Percentiles rank a stretch among this genome's conserved stretches.
phyloP scores from a whole-genome alignment of 495 filamentous ascomycete species.

The Rusavskia elegans region DNA sequence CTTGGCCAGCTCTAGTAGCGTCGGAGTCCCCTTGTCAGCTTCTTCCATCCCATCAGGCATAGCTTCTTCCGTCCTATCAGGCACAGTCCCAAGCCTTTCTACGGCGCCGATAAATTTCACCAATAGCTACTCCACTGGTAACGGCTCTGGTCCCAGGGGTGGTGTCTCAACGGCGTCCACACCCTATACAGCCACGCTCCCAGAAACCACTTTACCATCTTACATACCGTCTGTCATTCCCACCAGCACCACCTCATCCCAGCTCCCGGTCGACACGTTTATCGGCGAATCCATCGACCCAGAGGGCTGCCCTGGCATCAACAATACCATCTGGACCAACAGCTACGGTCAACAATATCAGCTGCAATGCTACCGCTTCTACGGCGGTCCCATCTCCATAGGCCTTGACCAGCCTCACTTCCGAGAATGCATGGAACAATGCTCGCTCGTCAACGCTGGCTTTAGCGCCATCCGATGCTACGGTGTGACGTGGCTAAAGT shows the following conservation, averaged over 20 bases:
- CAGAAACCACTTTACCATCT: too few relatives aligned
- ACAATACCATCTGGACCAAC: background rate
- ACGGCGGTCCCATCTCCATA: background rate
- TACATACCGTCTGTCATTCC: background rate
- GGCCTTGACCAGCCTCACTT: background rate
- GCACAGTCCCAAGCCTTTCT: too few relatives aligned
- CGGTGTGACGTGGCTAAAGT: background rate
- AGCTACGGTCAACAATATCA: background rate
- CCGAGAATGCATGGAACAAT: background rate
- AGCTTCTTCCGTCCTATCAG: too few relatives aligned
- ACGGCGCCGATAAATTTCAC: too few relatives aligned
- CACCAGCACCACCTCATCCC: background rate
- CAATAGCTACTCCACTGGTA: too few relatives aligned
- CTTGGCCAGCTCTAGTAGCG: background rate
- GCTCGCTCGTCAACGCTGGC: background rate
- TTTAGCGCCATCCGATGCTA: slow-evolving; percentile 1
- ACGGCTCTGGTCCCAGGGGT: too few relatives aligned
- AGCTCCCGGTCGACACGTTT: background rate
- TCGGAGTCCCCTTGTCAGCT: too few relatives aligned
- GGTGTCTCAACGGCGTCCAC: too few relatives aligned
- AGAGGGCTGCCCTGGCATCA: background rate
- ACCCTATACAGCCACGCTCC: too few relatives aligned
- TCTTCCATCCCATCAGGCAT: too few relatives aligned
- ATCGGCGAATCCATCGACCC: background rate
- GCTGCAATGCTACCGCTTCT: background rate